Evolutionary conservation across 2,329 filamentous ascomycete species (phyloP), one percentile per base, ranked within the genome.

Genomic region (Ophiostoma populinum): DNA sequence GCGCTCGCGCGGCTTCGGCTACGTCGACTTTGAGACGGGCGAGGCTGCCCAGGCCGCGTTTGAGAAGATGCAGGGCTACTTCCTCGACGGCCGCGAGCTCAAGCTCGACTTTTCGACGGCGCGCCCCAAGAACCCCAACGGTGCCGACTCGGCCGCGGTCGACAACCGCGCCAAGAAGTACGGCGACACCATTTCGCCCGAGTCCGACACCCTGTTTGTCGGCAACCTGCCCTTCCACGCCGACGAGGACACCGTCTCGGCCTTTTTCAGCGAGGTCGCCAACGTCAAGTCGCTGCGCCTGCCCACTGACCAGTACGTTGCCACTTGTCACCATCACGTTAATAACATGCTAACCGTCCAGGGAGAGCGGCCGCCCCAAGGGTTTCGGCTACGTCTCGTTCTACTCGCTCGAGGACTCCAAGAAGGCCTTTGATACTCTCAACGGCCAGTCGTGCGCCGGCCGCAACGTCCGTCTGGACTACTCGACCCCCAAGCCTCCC

Each of bases 381-480:
- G 86, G 86, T 39, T 93, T 92, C 57, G 86, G 82, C 37, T 94
- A 94, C 54, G 77, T 93, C 43, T 76, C 77, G 51, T 93, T 87
- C 65, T 61, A 63, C 47, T 80, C 78, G 13, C 56, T 90, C 42
- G 83, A 92, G 19, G 85, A 93, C 49, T 82, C 86, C 49, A 80
- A 78, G 60, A 59, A 63, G 48, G 86, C 75, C 17, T 72, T 82
- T 47, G 65, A 77, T 47, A 61, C 65, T 37, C 56, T 67, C 40
- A 64, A 73, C 42, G 68, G 69, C 34, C 54, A 60, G 45, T 74
- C 81, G 40, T 67, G 90, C 47, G 67, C 63, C 44, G 73, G 80
- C 38, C 82, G 86, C 48, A 56, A 70, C 35, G 65, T 93, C 46
- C 80, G 86, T 48, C 74, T 93, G 36, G 86, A 93, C 67, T 94